phyloP scores from a whole-genome alignment of 2,329 filamentous ascomycete genomes.

The Aspergillus tanneri region DNA sequence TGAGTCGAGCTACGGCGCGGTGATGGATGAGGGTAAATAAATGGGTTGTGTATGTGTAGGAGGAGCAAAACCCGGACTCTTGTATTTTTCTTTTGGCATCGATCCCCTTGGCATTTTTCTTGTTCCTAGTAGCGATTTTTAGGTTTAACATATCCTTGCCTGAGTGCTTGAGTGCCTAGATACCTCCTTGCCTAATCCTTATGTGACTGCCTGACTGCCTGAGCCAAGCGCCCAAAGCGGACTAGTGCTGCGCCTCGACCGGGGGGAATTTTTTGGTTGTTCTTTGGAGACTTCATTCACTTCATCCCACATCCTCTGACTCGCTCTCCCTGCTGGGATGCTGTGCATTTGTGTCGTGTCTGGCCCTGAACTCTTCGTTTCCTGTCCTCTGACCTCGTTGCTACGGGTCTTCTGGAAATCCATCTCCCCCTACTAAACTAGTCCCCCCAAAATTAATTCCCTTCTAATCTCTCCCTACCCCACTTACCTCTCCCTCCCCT shows the following conservation, averaged over 20 bases:
- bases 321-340: conserved; percentile 22
- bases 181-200: conserved; percentile 16
- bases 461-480: conserved; percentile 15
- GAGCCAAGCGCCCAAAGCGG: conserved; percentile 8
- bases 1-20: conserved; percentile 65
- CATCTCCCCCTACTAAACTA: conserved; percentile 23
- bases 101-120: conserved; percentile 14
- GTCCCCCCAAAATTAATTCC: conserved; percentile 20
- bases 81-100: conserved; percentile 9
- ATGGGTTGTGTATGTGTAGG: neutral
- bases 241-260: conserved; percentile 19
- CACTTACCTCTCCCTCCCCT: conserved; percentile 15
- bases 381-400: conserved; percentile 3
- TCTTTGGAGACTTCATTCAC: conserved; percentile 9
- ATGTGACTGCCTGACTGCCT: neutral
- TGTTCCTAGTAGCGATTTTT: neutral
- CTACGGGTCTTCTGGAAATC: neutral
- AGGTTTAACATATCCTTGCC: neutral
- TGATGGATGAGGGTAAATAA: conserved; percentile 19
- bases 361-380: conserved; percentile 9
- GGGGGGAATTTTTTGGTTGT: conserved; percentile 16
- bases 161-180: conserved; percentile 1
- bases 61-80: conserved; percentile 1
- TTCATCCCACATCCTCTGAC: conserved; percentile 10
- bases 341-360: conserved; percentile 22